These are phyloP conservation scores for Fusarium vanettenii DNA, from an alignment of 2,329 filamentous ascomycete species.

Conservation along the genomic window DNA sequence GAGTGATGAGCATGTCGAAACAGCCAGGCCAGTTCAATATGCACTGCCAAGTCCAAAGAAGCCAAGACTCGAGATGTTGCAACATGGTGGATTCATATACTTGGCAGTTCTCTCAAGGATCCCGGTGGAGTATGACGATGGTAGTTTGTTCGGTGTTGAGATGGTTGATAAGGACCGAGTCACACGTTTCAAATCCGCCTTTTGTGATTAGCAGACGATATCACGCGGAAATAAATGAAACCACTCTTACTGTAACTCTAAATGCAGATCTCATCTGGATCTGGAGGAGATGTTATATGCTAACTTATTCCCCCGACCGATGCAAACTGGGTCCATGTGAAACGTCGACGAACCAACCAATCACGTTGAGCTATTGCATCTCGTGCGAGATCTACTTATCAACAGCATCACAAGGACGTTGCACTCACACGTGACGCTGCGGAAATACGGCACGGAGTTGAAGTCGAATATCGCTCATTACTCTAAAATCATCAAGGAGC, in stretches of 20 bases:
- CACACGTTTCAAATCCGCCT: background rate
- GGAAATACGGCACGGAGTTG: background rate
- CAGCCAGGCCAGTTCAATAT: background rate
- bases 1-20: background rate
- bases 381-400: background rate
- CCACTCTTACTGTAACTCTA: background rate
- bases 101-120: background rate
- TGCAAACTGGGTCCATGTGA: constrained; percentile 49
- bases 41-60: background rate
- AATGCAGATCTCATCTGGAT: background rate
- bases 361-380: background rate
- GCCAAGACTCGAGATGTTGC: constrained; percentile 62
- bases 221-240: background rate
- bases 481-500: background rate
- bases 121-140: background rate
- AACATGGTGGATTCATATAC: constrained; percentile 61
- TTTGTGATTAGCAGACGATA: background rate
- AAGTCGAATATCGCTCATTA: background rate
- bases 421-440: background rate
- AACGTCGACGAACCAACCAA: constrained; percentile 53
- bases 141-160: background rate
- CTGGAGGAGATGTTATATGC: constrained; percentile 51
- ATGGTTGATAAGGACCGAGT: background rate
- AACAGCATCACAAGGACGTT: background rate
- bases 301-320: constrained; percentile 53